phyloP scores from a whole-genome alignment of 176 grass and related monocot genomes.

The Aegilops speltoides region DNA sequence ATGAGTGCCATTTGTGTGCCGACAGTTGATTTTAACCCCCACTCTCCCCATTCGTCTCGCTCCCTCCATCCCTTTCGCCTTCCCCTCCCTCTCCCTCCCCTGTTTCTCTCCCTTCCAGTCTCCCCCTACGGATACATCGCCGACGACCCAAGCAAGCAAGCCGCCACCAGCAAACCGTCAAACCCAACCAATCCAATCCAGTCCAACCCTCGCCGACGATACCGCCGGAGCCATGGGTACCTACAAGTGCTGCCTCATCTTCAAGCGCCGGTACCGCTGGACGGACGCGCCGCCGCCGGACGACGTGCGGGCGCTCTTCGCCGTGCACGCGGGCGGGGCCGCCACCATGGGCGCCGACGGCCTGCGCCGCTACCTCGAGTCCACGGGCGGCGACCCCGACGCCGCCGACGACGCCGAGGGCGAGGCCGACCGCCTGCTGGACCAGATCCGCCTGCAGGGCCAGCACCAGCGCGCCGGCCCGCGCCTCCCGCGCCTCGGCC shows the following conservation, averaged over 20 bases:
- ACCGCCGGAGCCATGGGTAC: conserved; percentile 52
- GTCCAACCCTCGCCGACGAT: not conserved
- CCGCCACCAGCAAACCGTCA: not conserved
- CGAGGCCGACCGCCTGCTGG: conserved; percentile 35
- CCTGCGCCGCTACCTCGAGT: conserved; percentile 56
- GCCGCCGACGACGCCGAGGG: conserved; percentile 16
- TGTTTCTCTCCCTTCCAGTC: not conserved
- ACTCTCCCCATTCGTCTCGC: too few relatives aligned
- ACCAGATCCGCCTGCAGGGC: conserved; percentile 43
- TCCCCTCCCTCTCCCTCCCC: too few relatives aligned
- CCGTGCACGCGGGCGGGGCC: conserved; percentile 29
- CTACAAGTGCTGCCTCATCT: conserved; percentile 80
- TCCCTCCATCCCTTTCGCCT: not conserved
- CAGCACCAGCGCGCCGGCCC: not conserved
- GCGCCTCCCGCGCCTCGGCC: conserved; percentile 38
- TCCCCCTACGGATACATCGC: not conserved
- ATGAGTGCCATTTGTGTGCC: too few relatives aligned
- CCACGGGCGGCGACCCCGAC: not conserved
- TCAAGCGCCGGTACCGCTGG: conserved; percentile 74
- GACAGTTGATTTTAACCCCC: too few relatives aligned
- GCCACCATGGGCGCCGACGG: conserved; percentile 51
- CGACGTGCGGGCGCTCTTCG: conserved; percentile 58
- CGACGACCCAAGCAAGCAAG: not conserved
- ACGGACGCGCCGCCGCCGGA: conserved; percentile 71
- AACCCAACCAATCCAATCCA: not conserved